Evolutionary conservation across 2,329 filamentous ascomycete genomes (phyloP).

Genomic region (Hypoxylon sp.): DNA sequence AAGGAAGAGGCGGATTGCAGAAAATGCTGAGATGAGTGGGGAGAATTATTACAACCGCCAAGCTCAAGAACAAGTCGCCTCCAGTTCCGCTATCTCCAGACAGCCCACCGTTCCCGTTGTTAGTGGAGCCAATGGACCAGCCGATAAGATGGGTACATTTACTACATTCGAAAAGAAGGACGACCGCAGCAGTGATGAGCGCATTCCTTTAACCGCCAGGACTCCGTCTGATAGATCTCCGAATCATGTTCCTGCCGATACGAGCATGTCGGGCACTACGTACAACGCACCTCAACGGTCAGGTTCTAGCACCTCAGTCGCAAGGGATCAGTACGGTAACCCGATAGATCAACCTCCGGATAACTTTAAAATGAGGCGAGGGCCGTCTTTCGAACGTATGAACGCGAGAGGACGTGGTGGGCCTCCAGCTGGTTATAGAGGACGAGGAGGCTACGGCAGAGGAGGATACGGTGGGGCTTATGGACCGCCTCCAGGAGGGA

Average conservation of each 20-base stretch:
- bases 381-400: conserved; percentile 64
- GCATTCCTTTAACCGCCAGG: conserved; percentile 76
- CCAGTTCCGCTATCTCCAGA: conserved; percentile 57
- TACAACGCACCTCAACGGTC: conserved; percentile 58
- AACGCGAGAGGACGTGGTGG: conserved; percentile 70
- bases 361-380: conserved; percentile 63
- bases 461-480: conserved; percentile 60
- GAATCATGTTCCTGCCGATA: conserved; percentile 60
- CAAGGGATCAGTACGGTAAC: conserved; percentile 76
- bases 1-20: conserved; percentile 89
- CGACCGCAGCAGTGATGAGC: conserved; percentile 76
- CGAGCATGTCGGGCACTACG: conserved; percentile 56
- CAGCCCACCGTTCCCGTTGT: conserved; percentile 73
- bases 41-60: conserved; percentile 89
- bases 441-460: conserved; percentile 67
- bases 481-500: conserved; percentile 57
- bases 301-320: conserved; percentile 56
- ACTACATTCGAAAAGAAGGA: conserved; percentile 77
- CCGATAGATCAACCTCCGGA: conserved; percentile 61
- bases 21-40: conserved; percentile 97
- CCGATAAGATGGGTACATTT: conserved; percentile 66
- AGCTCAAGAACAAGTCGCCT: conserved; percentile 66
- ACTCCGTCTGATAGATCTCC: conserved; percentile 73
- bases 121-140: conserved; percentile 67
- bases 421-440: conserved; percentile 62